These are phyloP conservation scores for Globisporangium nodosum DNA, from an alignment of 352 stramenopile genomes.

Conservation along the genomic window DNA sequence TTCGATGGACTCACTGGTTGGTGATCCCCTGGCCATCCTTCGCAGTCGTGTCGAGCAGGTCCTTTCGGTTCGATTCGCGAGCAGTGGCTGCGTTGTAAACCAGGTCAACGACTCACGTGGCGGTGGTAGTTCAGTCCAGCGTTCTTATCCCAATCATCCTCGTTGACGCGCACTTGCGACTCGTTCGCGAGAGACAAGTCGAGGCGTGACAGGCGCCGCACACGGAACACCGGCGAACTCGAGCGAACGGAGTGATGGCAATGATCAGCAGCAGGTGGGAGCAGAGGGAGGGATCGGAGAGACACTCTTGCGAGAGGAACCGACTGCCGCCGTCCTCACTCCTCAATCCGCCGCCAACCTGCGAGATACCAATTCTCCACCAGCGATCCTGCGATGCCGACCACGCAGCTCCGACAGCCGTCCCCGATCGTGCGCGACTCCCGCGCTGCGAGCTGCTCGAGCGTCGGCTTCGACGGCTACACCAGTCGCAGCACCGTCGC, in stretches of 20 bases:
- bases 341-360: not conserved
- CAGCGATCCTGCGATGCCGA: not conserved
- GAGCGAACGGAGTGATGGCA: too few relatives aligned
- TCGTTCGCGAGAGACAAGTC: not conserved
- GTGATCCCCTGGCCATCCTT: too few relatives aligned
- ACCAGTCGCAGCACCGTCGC: not conserved
- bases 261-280: too few relatives aligned
- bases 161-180: not conserved
- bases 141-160: not conserved
- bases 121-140: too few relatives aligned
- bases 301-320: not conserved
- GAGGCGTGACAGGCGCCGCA: not conserved
- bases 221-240: not conserved
- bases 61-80: too few relatives aligned
- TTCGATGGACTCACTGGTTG: too few relatives aligned
- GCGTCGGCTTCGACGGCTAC: not conserved
- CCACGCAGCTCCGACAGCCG: constrained; percentile 4
- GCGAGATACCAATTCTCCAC: not conserved
- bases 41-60: too few relatives aligned
- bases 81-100: too few relatives aligned
- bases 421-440: not conserved
- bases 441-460: not conserved
- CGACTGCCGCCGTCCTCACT: not conserved
- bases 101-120: too few relatives aligned
- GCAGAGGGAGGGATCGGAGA: not conserved